Evolutionary conservation across 345 rosid genomes (phyloP), one percentile per base, ranked within the genome.

Genomic region (Citrus reticulata): DNA sequence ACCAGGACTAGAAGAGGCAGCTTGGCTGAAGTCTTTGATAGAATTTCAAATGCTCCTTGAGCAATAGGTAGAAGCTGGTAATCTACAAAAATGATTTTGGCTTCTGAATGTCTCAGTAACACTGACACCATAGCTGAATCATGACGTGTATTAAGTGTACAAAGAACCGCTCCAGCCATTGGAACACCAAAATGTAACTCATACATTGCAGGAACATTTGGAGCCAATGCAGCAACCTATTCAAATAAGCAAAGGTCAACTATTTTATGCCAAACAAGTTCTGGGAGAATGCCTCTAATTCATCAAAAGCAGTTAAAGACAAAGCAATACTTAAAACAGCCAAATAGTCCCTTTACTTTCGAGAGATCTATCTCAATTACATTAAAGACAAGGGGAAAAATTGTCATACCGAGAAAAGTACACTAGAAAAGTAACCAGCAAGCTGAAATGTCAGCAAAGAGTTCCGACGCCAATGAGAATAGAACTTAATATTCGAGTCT

Each of bases 161-260:
- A 89, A 61, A 91, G 87, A 79, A 91, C 82, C 7, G 90, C 91
- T 73, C 91, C 94, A 0, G 90, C 89, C 92, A 87, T 91, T 37
- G 94, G 94, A 81, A 86, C 90, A 68, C 86, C 90, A 79, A 91
- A 91, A 85, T 91, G 94, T 32, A 91, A 84, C 78, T 91, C 94
- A 57, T 91, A 90, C 84, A 86, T 74, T 30, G 88, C 91, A 8
- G 94, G 92, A 83, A 87, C 72, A 81, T 91, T 91, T 37, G 92
- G 91, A 54, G 86, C 87, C 78, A 91, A 72, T 24, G 77, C 90
- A 78, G 90, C 94, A 76, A 87, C 91, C 94, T 91, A 85, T 25
- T 76, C 82, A 77, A 70, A 77, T 64, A 65, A 19, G 76, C 60
- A 63, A 24, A 59, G 29, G 29, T 10, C 32, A 17, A 57, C 9